Evolutionary conservation across 441 rosid genomes (phyloP).

Genomic region (Croton setiger): DNA sequence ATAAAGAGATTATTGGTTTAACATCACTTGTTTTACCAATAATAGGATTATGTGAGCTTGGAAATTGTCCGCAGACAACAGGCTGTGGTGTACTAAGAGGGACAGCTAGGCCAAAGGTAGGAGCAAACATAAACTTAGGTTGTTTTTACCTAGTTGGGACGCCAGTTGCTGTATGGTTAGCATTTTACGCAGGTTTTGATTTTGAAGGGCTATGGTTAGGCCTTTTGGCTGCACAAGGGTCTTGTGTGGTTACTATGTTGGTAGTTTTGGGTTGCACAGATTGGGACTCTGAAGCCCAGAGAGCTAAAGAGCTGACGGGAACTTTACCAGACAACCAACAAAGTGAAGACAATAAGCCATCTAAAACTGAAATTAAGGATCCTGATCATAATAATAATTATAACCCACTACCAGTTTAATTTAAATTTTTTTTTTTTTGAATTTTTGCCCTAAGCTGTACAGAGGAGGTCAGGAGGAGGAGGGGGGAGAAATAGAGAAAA

Average conservation of each 20-base stretch:
- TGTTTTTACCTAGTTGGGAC: conserved; percentile 82
- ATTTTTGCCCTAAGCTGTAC: conserved; percentile 17
- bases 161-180: conserved; percentile 74
- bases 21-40: conserved; percentile 72
- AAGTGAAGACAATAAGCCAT: conserved; percentile 27
- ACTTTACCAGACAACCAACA: conserved; percentile 17
- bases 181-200: conserved; percentile 56
- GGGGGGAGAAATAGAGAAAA: background rate
- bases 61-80: conserved; percentile 93
- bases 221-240: conserved; percentile 72
- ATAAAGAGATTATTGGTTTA: conserved; percentile 53
- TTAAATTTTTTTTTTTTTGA: background rate
- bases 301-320: conserved; percentile 65
- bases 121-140: conserved; percentile 71
- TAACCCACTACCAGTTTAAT: conserved; percentile 21
- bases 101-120: conserved; percentile 77
- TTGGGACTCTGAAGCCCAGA: conserved; percentile 66
- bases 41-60: conserved; percentile 84
- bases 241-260: conserved; percentile 73
- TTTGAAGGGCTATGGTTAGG: conserved; percentile 87
- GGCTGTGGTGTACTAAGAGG: conserved; percentile 90
- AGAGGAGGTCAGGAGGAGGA: conserved; percentile 4
- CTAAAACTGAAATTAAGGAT: conserved; percentile 36
- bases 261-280: conserved; percentile 59
- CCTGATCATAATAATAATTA: conserved; percentile 6